phyloP scores from a whole-genome alignment of 2,329 filamentous ascomycete genomes.

The Aquanectria penicillioides region DNA sequence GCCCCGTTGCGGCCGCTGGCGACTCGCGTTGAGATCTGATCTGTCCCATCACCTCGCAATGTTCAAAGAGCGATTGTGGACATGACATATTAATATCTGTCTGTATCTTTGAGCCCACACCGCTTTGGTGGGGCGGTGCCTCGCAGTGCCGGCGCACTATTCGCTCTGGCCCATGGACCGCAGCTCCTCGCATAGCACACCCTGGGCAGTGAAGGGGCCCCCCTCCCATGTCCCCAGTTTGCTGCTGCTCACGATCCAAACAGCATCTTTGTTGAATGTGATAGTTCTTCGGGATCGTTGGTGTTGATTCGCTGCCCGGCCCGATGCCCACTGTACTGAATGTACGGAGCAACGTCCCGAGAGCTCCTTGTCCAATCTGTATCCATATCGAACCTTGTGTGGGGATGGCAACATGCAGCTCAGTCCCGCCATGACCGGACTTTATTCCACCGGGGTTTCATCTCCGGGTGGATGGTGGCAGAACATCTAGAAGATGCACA shows the following conservation, averaged over 20 bases:
- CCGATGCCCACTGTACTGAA: constrained; percentile 1
- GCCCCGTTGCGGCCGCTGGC: constrained; percentile 37
- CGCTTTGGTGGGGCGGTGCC: constrained; percentile 35
- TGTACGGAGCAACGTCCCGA: constrained; percentile 5
- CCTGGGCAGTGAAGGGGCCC: neutral
- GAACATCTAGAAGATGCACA: constrained; percentile 5
- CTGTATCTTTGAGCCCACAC: constrained; percentile 42
- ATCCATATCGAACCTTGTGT: constrained; percentile 8
- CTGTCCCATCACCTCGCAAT: constrained; percentile 36
- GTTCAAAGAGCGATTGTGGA: constrained; percentile 24
- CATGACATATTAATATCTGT: constrained; percentile 45
- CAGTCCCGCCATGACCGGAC: constrained; percentile 12
- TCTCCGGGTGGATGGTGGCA: constrained; percentile 7
- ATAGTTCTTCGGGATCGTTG: constrained; percentile 6
- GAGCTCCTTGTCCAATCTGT: neutral
- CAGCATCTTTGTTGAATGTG: neutral
- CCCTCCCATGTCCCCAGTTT: constrained; percentile 8
- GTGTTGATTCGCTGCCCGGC: constrained; percentile 7
- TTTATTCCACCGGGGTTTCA: constrained; percentile 22
- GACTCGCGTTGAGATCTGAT: constrained; percentile 38
- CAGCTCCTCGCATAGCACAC: constrained; percentile 15
- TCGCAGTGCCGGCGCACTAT: constrained; percentile 24
- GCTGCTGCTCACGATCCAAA: constrained; percentile 12
- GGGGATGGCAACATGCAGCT: constrained; percentile 14
- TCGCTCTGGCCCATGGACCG: constrained; percentile 20